phyloP scores from a whole-genome alignment of 2,329 filamentous ascomycete species.

The Fusarium sacchari region DNA sequence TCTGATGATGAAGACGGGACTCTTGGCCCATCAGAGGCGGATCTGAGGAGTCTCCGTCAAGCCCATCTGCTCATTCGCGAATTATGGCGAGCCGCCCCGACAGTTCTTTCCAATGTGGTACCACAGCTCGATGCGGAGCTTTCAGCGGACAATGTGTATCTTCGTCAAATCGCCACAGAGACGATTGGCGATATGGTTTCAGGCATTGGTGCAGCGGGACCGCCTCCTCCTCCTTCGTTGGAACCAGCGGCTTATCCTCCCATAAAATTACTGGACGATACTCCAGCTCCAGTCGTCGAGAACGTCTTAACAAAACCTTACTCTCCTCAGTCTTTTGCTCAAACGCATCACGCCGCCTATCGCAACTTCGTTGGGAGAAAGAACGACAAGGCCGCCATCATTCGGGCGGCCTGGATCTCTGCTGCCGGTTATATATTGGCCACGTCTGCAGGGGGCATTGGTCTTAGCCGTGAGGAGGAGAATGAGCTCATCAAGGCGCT shows the following conservation, averaged over 20 bases:
- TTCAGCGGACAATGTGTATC: slow-evolving; percentile 85
- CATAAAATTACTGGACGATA: slow-evolving; percentile 69
- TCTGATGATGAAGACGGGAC: slow-evolving; percentile 70
- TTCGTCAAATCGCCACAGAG: slow-evolving; percentile 89
- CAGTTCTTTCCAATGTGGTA: slow-evolving; percentile 90
- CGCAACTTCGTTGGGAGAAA: slow-evolving; percentile 85
- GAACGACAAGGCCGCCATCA: slow-evolving; percentile 84
- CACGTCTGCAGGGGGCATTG: slow-evolving; percentile 92
- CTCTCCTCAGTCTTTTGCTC: slow-evolving; percentile 88
- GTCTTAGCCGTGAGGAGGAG: slow-evolving; percentile 86
- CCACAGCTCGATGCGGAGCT: slow-evolving; percentile 94
- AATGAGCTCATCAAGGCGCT: slow-evolving; percentile 76
- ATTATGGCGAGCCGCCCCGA: slow-evolving; percentile 90
- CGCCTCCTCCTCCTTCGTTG: slow-evolving; percentile 75
- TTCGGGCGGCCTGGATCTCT: slow-evolving; percentile 87
- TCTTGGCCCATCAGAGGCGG: slow-evolving; percentile 78
- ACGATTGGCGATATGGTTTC: slow-evolving; percentile 95
- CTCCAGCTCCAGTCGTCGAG: slow-evolving; percentile 54
- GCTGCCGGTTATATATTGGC: slow-evolving; percentile 85
- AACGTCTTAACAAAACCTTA: slow-evolving; percentile 82
- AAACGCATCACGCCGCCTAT: slow-evolving; percentile 81
- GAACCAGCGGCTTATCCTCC: slow-evolving; percentile 90
- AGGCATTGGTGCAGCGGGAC: slow-evolving; percentile 90
- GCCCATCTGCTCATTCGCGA: slow-evolving; percentile 90
- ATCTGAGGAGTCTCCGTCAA: slow-evolving; percentile 87